Percentiles rank a stretch among this genome's conserved stretches.
phyloP scores from a whole-genome alignment of 371 early-diverging fungal species.

The Basidiobolus heterosporus region DNA sequence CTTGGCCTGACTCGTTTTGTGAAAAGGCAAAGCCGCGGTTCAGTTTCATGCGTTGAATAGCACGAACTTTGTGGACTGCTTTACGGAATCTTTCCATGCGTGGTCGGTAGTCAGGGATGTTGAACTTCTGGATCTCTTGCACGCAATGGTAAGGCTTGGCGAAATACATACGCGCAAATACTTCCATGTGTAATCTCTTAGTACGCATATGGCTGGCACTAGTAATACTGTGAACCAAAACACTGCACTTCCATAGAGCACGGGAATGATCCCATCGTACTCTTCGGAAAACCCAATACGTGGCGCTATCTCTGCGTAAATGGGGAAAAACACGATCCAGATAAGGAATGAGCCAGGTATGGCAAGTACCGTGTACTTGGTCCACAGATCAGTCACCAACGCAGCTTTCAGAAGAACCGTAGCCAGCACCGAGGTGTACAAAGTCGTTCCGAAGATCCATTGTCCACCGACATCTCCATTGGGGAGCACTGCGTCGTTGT shows the following conservation, averaged over 20 bases:
- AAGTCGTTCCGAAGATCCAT: slow-evolving; percentile 59
- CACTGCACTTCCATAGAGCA: slow-evolving; percentile 51
- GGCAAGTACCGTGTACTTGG: slow-evolving; percentile 65
- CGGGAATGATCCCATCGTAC: slow-evolving; percentile 59
- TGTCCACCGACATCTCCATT: slow-evolving; percentile 54
- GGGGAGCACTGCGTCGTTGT: slow-evolving; percentile 34
- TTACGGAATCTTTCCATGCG: slow-evolving; percentile 92
- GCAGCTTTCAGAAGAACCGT: slow-evolving; percentile 73
- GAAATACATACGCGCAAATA: slow-evolving; percentile 71
- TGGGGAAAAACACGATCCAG: slow-evolving; percentile 73
- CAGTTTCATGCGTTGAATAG: slow-evolving; percentile 79
- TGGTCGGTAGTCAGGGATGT: slow-evolving; percentile 93
- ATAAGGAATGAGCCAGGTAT: slow-evolving; percentile 71
- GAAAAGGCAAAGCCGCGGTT: slow-evolving; percentile 94
- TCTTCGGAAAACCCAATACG: slow-evolving; percentile 55
- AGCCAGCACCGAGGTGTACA: slow-evolving; percentile 62
- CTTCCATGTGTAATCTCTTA: slow-evolving; percentile 84
- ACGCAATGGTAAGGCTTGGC: slow-evolving; percentile 80
- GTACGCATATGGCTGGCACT: slow-evolving; percentile 61
- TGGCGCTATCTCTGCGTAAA: slow-evolving; percentile 73
- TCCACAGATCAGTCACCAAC: slow-evolving; percentile 65
- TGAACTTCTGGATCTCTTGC: slow-evolving; percentile 94
- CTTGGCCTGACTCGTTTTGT: slow-evolving; percentile 90
- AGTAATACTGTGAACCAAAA: slow-evolving; percentile 80
- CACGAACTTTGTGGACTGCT: slow-evolving; percentile 89